phyloP scores from a whole-genome alignment of 345 rosid genomes.

The Hirschfeldia incana region DNA sequence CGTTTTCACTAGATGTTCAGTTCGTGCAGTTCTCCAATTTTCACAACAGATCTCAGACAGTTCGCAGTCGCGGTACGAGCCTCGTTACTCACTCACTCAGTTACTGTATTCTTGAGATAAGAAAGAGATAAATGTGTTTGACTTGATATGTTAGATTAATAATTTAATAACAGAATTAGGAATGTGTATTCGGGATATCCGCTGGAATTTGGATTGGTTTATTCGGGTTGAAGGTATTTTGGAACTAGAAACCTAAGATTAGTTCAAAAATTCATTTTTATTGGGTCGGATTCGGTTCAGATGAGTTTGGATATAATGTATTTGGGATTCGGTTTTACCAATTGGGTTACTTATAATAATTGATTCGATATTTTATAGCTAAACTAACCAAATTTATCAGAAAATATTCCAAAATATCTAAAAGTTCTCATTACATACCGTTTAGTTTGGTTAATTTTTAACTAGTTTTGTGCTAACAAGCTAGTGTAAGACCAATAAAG shows the following conservation, averaged over 20 bases:
- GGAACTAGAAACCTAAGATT: background rate
- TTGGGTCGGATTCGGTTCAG: background rate
- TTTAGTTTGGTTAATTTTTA: background rate
- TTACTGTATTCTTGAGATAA: background rate
- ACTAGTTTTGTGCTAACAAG: background rate
- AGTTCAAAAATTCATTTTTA: background rate
- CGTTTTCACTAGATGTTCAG: constrained; percentile 77
- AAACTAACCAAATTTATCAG: background rate
- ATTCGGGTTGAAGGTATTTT: background rate
- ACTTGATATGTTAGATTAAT: background rate
- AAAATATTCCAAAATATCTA: background rate
- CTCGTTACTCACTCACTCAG: background rate
- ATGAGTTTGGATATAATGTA: background rate
- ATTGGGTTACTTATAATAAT: too few species aligned
- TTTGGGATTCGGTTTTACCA: too few species aligned
- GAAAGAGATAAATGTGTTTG: background rate
- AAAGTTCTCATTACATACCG: background rate
- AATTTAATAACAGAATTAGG: background rate
- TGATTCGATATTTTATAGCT: too few species aligned
- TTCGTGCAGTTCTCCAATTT: constrained; percentile 55
- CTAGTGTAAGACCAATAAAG: background rate
- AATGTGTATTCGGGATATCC: background rate
- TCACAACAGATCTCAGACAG: constrained; percentile 56
- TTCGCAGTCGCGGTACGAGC: constrained; percentile 47
- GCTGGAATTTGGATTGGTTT: background rate